These are phyloP conservation scores for Lentinula sp. DNA, from an alignment of 768 basidiomycete species.

Conservation along the genomic window DNA sequence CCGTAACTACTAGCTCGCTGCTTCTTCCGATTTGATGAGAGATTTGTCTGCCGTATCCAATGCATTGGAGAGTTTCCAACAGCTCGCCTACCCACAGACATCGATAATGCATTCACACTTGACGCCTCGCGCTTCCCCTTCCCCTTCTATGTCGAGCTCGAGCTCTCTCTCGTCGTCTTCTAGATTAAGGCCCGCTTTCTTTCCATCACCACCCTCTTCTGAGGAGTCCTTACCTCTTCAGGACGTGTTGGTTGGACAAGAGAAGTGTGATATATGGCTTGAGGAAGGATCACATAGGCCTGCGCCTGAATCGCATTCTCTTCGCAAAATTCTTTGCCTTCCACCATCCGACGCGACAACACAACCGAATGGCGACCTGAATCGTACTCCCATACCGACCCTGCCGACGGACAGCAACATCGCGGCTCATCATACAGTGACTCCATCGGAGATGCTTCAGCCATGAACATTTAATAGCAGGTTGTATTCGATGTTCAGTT, in stretches of 20 bases:
- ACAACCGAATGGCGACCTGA: not conserved
- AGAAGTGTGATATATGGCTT: not conserved
- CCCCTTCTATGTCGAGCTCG: slow-evolving; percentile 11
- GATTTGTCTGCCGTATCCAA: slow-evolving; percentile 37
- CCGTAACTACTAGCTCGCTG: slow-evolving; percentile 15
- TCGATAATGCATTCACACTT: not conserved
- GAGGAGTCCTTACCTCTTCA: not conserved
- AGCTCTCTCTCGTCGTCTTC: slow-evolving; percentile 3
- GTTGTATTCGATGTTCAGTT: not conserved
- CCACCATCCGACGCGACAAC: not conserved
- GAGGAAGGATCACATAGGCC: not conserved
- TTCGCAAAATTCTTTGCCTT: slow-evolving; percentile 4
- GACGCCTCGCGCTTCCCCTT: slow-evolving; percentile 11
- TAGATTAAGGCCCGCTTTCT: slow-evolving; percentile 18
- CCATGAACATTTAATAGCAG: not conserved
- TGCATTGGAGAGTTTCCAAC: slow-evolving; percentile 50
- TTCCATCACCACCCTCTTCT: slow-evolving; percentile 18
- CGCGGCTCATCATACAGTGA: not conserved
- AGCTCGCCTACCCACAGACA: slow-evolving; percentile 31
- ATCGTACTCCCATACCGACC: not conserved
- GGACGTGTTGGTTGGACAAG: not conserved
- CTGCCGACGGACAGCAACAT: not conserved
- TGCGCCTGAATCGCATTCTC: not conserved
- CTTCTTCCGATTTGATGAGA: slow-evolving; percentile 44
- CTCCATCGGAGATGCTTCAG: not conserved